phyloP scores from a whole-genome alignment of 805 yeast genomes.

The Wickerhamomyces bovis region DNA sequence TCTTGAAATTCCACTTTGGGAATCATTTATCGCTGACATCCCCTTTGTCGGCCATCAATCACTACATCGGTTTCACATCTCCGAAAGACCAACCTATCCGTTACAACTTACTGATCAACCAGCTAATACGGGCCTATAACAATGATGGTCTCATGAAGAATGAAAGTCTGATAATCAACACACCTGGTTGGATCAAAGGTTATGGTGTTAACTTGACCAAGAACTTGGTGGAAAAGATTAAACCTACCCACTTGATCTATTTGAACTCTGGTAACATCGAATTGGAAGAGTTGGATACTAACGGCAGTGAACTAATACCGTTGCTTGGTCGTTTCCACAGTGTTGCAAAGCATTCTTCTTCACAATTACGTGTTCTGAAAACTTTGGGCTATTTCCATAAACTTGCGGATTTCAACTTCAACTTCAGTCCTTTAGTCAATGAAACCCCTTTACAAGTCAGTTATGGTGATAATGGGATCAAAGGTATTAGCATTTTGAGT shows the following conservation, averaged over 20 bases:
- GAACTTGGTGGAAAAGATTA: constrained; percentile 31
- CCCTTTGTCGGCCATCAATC: constrained; percentile 5
- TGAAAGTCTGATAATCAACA: constrained; percentile 52
- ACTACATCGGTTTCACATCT: constrained; percentile 21
- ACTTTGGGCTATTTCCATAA: constrained; percentile 51
- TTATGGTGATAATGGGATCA: constrained; percentile 32
- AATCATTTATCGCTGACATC: constrained; percentile 20
- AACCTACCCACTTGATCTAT: constrained; percentile 54
- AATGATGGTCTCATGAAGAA: constrained; percentile 21
- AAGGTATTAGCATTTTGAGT: constrained; percentile 31
- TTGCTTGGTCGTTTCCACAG: constrained; percentile 30
- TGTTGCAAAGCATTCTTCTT: constrained; percentile 35
- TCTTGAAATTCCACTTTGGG: constrained; percentile 33
- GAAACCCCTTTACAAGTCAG: constrained; percentile 36
- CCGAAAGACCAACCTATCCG: constrained; percentile 62
- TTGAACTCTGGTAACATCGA: constrained; percentile 36
- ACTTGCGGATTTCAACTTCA: constrained; percentile 20
- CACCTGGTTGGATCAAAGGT: constrained; percentile 93
- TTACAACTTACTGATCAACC: constrained; percentile 40
- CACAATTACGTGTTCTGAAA: constrained; percentile 47
- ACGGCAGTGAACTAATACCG: constrained; percentile 25
- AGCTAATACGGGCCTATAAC: constrained; percentile 33
- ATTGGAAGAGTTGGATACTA: constrained; percentile 25
- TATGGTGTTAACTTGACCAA: constrained; percentile 66
- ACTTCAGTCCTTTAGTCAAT: constrained; percentile 37